Evolutionary conservation across 225 moss, liverwort and hornwort genomes (phyloP), one percentile per base, ranked within the genome.

Genomic region (Sphagnum tenellum): DNA sequence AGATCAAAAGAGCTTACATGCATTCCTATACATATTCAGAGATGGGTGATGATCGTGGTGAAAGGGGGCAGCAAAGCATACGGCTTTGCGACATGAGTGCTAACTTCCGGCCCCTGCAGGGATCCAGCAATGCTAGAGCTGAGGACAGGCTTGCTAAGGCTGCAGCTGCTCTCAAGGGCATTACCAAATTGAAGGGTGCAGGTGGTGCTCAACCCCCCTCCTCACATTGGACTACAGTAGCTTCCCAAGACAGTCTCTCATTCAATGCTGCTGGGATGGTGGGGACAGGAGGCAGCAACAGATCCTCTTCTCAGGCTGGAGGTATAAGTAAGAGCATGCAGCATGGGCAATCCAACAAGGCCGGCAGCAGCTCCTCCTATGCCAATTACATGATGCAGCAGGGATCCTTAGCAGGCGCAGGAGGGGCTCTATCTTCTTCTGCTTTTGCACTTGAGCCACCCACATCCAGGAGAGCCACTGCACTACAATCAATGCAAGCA

Each of bases 101-200:
- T 76, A 84, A 81, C 87, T 75, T 79, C 84, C 78, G 82, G 70
- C 84, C 48, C 80, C 71, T 82, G 83, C 78, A 84, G 81, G 84
- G 84, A 78, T 81, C 82, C 69, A 78, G 78, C 81, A 80, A 82
- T 76, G 53, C 75, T 80, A 82, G 74, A 67, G 76, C 71, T 60
- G 68, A 71, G 60, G 78, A 79, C 76, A 72, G 73, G 66, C 72
- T 80, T 59, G 58, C 67, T 57, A 76, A 73, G 59, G 61, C 70
- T 10, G 70, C 73, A 55, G 63, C 56, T 46, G 66, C 70, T 50
- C 55, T 64, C 48, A 48, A 57, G 65, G 78, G 77, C 70, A 65
- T 67, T 50, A 12, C 61, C 56, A 48, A 71, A 50, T 61, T 56
- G 48, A 66, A 72, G 49, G 57, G 64, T 54, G 29, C 29, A 29